Percentiles rank a stretch among this genome's conserved stretches.
These are phyloP conservation scores for Globisporangium viniferum DNA, from an alignment of 352 stramenopile genomes.

Conservation along the genomic window DNA sequence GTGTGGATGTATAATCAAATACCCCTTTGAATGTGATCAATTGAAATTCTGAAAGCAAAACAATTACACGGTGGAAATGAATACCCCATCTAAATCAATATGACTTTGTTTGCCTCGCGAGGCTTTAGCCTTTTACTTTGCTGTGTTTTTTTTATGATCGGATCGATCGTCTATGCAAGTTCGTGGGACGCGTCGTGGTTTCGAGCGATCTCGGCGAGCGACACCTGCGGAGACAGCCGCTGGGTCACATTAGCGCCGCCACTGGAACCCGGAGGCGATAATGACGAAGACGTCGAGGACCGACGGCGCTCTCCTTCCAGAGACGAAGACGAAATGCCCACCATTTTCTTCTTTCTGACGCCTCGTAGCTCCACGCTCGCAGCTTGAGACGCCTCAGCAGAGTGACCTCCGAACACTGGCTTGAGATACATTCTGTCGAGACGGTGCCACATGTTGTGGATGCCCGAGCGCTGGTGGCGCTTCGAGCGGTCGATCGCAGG, in stretches of 20 bases:
- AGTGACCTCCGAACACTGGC: slow-evolving; percentile 55
- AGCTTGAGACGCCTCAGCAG: not conserved
- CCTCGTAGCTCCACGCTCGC: slow-evolving; percentile 9
- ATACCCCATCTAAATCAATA: slow-evolving; percentile 4
- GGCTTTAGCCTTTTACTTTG: not conserved
- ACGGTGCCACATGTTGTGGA: slow-evolving; percentile 58
- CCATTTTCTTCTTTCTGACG: slow-evolving; percentile 5
- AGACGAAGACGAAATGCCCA: slow-evolving; percentile 1
- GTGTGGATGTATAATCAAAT: not conserved
- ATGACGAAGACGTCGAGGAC: not conserved
- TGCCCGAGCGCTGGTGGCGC: slow-evolving; percentile 36
- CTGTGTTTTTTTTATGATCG: not conserved
- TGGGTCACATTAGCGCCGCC: slow-evolving; percentile 2
- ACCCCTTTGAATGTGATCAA: not conserved
- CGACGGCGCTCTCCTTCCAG: not conserved
- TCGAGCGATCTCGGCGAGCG: slow-evolving; percentile 54
- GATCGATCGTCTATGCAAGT: slow-evolving; percentile 18
- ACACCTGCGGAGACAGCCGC: slow-evolving; percentile 28
- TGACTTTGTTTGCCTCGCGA: not conserved
- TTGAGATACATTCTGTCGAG: slow-evolving; percentile 76
- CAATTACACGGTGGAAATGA: not conserved
- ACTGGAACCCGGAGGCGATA: not conserved
- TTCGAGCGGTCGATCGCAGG: slow-evolving; percentile 30
- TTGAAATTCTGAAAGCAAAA: not conserved
- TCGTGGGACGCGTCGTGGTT: slow-evolving; percentile 44